Base-by-base conservation (phyloP, 176 grass and related monocot genomes). In the Paspalum vaginatum region DNA sequence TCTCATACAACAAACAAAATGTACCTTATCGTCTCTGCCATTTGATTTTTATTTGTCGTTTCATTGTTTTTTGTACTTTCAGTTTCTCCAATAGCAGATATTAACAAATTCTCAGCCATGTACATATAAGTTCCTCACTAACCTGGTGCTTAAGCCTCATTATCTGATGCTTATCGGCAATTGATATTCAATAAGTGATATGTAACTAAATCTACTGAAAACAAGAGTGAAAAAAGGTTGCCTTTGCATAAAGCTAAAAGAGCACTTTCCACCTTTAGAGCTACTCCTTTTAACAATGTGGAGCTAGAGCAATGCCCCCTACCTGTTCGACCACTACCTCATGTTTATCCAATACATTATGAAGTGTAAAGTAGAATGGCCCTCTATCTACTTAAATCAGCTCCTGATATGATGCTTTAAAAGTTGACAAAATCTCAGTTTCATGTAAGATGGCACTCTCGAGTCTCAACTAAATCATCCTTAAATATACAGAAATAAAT, bases 301-400 rank as follows among this genome's bases (percentile, higher is more conserved):
- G 48, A 77, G 41, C 39, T 77, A 57, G 71, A 85, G 57, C 65
- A 81, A 59, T 81, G 65, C 72, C 56, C 38, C 72, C 24, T 65
- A 59, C 87, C 55, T 85, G 56, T 71, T 77, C 65, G 59, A 12
- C 84, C 85, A 85, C 75, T 84, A 84, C 41, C 26, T 74, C 81
- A 79, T 82, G 56, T 68, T 87, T 91, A 91, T 94, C 92, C 81
- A 85, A 50, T 88, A 60, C 6, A 74, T 73, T 77, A 70, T 88
- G 50, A 72, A 74, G 39, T 73, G 72, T 76, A 83, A 65, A 82
- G 37, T 44, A 60, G 6, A 43, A 46, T 82, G 43, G 6, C 17
- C 59, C 4, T 60, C 61, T 54, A 61, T 68, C 20, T 74, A 67
- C 63, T 79, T 60, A 79, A 60, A 74, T 84, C 43, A 45, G 77